phyloP scores from a whole-genome alignment of 2,329 filamentous ascomycete species.

The Ploettnerulaceae sp. region DNA sequence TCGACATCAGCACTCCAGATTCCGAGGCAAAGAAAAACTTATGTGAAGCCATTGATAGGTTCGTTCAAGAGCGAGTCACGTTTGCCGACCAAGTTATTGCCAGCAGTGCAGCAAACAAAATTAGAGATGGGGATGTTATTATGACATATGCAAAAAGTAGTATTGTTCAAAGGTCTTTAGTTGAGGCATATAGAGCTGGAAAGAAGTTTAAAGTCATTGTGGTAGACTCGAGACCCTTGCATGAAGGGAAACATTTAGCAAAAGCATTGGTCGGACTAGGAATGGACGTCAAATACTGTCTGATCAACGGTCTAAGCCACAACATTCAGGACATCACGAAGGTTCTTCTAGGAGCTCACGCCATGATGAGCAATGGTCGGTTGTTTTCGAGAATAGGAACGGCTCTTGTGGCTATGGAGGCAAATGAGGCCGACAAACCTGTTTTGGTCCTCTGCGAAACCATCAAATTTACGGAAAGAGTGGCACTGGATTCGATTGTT shows the following conservation, averaged over 20 bases:
- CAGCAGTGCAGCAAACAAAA: conserved; percentile 66
- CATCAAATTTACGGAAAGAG: conserved; percentile 88
- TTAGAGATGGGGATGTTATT: conserved; percentile 74
- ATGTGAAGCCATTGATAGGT: conserved; percentile 76
- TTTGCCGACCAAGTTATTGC: conserved; percentile 84
- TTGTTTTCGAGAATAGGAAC: conserved; percentile 87
- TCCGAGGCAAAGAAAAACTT: conserved; percentile 74
- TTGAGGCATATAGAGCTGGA: conserved; percentile 64
- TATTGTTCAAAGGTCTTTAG: conserved; percentile 77
- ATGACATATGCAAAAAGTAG: conserved; percentile 83
- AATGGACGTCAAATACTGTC: conserved; percentile 73
- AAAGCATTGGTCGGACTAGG: conserved; percentile 62
- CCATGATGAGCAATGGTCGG: conserved; percentile 91
- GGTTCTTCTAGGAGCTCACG: conserved; percentile 81
- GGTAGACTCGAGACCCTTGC: conserved; percentile 69
- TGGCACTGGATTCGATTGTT: conserved; percentile 87
- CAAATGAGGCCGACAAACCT: conserved; percentile 67
- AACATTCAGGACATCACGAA: conserved; percentile 59
- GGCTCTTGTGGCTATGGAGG: conserved; percentile 78
- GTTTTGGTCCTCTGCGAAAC: conserved; percentile 91
- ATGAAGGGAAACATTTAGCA: conserved; percentile 68
- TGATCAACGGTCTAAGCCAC: conserved; percentile 72
- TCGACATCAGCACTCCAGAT: conserved; percentile 82
- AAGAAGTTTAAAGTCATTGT: conserved; percentile 79
- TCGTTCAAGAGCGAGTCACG: conserved; percentile 85